These are phyloP conservation scores for Balamuthia mandrillaris DNA, from an alignment of 208 protist genomes.

Conservation along the genomic window DNA sequence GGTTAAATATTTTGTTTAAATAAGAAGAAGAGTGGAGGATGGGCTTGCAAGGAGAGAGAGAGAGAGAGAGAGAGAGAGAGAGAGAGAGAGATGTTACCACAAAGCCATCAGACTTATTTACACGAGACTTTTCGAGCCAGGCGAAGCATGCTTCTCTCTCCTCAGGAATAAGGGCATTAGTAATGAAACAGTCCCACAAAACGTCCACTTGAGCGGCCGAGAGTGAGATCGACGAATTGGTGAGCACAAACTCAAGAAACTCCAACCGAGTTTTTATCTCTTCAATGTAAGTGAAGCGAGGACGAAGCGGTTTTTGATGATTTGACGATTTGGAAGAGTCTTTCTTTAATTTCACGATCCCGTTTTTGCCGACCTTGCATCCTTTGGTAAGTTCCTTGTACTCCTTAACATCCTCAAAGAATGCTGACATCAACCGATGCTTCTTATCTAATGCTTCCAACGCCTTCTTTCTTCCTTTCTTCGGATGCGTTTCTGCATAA, in stretches of 20 bases:
- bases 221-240: slow-evolving; percentile 45
- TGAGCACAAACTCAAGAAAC: slow-evolving; percentile 60
- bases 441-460: slow-evolving; percentile 52
- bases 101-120: slow-evolving; percentile 38
- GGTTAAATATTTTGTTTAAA: not conserved
- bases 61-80: too few relatives aligned
- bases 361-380: not conserved
- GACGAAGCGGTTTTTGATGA: not conserved
- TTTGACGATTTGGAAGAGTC: too few relatives aligned
- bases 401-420: slow-evolving; percentile 32
- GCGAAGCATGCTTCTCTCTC: slow-evolving; percentile 50
- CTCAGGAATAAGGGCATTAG: slow-evolving; percentile 24
- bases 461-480: slow-evolving; percentile 44
- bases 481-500: slow-evolving; percentile 14
- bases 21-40: not conserved
- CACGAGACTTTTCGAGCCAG: slow-evolving; percentile 54
- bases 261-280: slow-evolving; percentile 49
- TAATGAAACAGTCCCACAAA: slow-evolving; percentile 57
- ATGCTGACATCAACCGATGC: slow-evolving; percentile 8
- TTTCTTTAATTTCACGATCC: not conserved
- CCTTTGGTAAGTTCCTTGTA: slow-evolving; percentile 11
- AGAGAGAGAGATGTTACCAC: too few relatives aligned
- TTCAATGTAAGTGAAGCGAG: slow-evolving; percentile 37
- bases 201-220: slow-evolving; percentile 49
- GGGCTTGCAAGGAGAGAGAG: too few relatives aligned